Base-by-base conservation (phyloP, 2,329 filamentous ascomycete species). In the Scedosporium dehoogii region DNA sequence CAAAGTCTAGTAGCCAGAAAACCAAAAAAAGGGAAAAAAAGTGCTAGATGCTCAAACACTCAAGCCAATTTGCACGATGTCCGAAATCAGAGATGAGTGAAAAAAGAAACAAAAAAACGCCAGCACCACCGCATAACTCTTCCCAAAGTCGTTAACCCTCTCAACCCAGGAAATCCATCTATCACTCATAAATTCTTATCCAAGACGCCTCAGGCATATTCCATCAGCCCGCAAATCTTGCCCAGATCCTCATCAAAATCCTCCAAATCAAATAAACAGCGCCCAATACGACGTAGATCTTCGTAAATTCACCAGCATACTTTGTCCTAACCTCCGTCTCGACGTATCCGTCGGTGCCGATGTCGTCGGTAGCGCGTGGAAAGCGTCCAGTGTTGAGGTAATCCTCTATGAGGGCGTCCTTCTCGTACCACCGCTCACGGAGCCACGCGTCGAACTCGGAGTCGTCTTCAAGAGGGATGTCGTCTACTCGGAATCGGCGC, bases 401-500 rank as follows among this genome's bases (percentile, higher is more conserved):
- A 66, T 91, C 84, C 68, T 97, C 92, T 70, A 99, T 84, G 56
- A 97, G 80, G 33, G 85, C 85, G 69, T 99, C 93, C 73, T 99
- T 99, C 72, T 96, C 92, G 59, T 87, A 84, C 94, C 94, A 99
- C 55, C 92, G 84, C 63, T 90, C 86, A 38, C 87, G 83, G 29
- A 97, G 79, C 94, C 94, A 99, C 3, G 80, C 69, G 63, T 96
- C 91, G 69, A 99, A 99, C 6, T 83, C 79, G 48, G 88, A 82
- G 16, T 83, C 81, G 67, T 88, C 84, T 38, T 91, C 82, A 9
- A 96, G 81, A 0, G 93, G 93, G 53, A 99, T 96, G 21, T 91
- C 86, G 23, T 83, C 82, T 14, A 97, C 72, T 41, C 84, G 83
- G 74, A 96, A 97, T 9, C 92, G 86, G 61, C 94, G 86, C 91